Base-by-base conservation (phyloP, 1,139 yeast genomes). In the Candida neerlandica region DNA sequence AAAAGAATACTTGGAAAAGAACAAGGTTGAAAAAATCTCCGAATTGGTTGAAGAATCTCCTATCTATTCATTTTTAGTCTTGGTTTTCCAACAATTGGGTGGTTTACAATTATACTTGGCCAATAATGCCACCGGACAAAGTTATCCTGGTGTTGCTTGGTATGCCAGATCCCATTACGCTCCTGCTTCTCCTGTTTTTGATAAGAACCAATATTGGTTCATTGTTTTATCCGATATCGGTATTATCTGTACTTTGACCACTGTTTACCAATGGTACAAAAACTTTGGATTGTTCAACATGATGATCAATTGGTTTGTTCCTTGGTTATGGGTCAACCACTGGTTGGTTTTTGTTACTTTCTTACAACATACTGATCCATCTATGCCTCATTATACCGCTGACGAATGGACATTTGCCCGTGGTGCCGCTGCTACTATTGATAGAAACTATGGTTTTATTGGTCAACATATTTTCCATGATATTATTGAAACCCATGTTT, bases 391-490 rank as follows among this genome's bases (percentile, higher is more conserved):
- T 69, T 89, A 89, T 73, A 84, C 82, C 52, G 80, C 83, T 49
- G 68, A 69, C 34, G 84, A 85, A 70, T 89, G 96, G 96, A 88
- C 81, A 60, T 89, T 88, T 67, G 94, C 95, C 52, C 80, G 91
- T 62, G 96, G 96, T 59, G 96, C 96, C 26, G 91, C 94, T 50
- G 86, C 92, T 54, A 89, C 96, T 52, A 84, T 89, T 58, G 96
- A 89, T 70, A 81, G 96, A 65, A 83, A 88, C 61, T 86, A 86
- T 67, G 94, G 95, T 23, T 86, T 89, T 62, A 73, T 89, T 56
- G 96, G 96, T 49, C 82, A 81, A 65, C 83, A 82, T 73, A 77
- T 88, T 59, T 86, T 89, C 82, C 96, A 89, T 68, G 96, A 88
- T 65, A 89, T 89, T 62, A 87, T 89, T 61, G 96, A 89, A 76